Conservation (phyloP, 192 early-diverging fungal genomes). For the Pilobolus umbonatus region DNA sequence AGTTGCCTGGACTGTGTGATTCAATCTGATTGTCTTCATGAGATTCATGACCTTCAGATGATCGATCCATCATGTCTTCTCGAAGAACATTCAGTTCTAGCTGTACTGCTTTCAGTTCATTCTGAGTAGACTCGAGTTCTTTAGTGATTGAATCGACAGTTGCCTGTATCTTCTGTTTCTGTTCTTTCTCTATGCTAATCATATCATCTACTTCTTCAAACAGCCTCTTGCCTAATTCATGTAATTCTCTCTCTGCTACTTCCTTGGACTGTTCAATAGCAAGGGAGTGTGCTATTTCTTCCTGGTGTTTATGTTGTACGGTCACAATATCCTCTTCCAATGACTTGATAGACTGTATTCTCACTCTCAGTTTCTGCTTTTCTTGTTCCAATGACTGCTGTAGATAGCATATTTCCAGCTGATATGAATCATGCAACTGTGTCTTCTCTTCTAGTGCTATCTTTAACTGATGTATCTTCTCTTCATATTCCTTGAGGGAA, state of each 20-base stretch:
- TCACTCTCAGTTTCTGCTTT: neutral
- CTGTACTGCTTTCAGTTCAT: slow-evolving; percentile 61
- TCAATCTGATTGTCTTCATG: neutral
- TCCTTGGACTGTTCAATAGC: slow-evolving; percentile 84
- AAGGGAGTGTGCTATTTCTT: slow-evolving; percentile 71
- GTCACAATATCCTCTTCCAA: slow-evolving; percentile 57
- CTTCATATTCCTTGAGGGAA: neutral
- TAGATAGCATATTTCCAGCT: neutral
- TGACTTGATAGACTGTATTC: neutral
- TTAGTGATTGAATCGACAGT: slow-evolving; percentile 42
- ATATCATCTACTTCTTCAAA: slow-evolving; percentile 90
- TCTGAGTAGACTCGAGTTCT: slow-evolving; percentile 52
- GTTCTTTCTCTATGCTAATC: slow-evolving; percentile 68
- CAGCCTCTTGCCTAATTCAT: slow-evolving; percentile 76
- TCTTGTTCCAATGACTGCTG: neutral
- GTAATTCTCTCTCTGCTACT: slow-evolving; percentile 81
- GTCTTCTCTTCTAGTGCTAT: neutral
- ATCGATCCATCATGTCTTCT: slow-evolving; percentile 59
- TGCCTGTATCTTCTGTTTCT: slow-evolving; percentile 40
- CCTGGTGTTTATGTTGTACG: slow-evolving; percentile 65
- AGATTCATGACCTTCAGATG: slow-evolving; percentile 18
- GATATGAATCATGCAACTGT: neutral
- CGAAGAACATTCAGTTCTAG: slow-evolving; percentile 76
- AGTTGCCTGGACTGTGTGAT: slow-evolving; percentile 19
- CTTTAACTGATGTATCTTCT: neutral